These are phyloP conservation scores for Nemania abortiva DNA, from an alignment of 2,329 filamentous ascomycete species.

Conservation along the genomic window DNA sequence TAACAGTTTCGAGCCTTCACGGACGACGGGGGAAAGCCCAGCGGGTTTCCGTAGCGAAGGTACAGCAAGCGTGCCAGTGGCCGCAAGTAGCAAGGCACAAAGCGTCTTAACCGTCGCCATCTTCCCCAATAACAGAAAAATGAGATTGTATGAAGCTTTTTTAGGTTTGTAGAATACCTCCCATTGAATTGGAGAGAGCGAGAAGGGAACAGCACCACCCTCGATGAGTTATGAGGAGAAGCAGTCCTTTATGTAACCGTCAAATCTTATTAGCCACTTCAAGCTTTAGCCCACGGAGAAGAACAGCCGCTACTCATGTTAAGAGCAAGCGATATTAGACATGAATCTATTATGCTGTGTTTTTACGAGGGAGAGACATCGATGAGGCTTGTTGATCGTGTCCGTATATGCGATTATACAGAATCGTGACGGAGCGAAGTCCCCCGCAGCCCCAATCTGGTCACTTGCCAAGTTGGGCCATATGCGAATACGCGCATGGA, in stretches of 20 bases:
- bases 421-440: constrained; percentile 22
- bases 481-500: neutral
- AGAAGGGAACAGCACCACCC: neutral
- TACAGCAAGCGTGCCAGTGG: constrained; percentile 31
- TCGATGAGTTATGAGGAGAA: neutral
- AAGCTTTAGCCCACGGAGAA: constrained; percentile 18
- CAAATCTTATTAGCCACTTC: constrained; percentile 3
- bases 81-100: constrained; percentile 35
- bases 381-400: constrained; percentile 24
- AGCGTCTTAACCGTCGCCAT: constrained; percentile 39
- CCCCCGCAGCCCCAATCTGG: constrained; percentile 28
- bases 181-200: neutral
- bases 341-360: neutral
- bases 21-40: constrained; percentile 50
- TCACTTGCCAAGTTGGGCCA: constrained; percentile 23
- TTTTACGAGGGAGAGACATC: constrained; percentile 8
- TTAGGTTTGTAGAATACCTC: neutral
- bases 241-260: constrained; percentile 13
- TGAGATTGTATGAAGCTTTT: neutral
- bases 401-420: constrained; percentile 3
- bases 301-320: constrained; percentile 3
- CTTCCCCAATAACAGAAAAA: neutral
- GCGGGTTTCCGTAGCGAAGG: constrained; percentile 23
- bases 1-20: constrained; percentile 53
- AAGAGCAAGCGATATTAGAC: constrained; percentile 2